Base-by-base conservation (phyloP, 805 yeast genomes). In the Maudiozyma turicensis region DNA sequence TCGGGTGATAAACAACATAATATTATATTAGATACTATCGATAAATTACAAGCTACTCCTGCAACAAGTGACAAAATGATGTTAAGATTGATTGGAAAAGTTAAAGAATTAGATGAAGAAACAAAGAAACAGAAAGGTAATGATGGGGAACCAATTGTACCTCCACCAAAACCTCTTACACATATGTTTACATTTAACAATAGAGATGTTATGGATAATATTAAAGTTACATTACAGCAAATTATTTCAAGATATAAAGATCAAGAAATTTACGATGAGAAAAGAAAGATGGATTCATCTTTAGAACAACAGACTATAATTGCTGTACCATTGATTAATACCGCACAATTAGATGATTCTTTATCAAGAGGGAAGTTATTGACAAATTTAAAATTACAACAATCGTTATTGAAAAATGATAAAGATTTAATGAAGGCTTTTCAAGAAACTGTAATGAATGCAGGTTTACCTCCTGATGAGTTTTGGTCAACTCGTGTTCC, bases 401-500 rank as follows among this genome's bases (percentile, higher is more conserved):
- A 89, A 57, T 77, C 78, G 48, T 68, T 91, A 15, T 70, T 93
- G 30, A 71, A 81, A 49, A 84, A 83, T 51, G 85, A 89, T 59
- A 77, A 82, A 45, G 69, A 69, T 8, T 71, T 93, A 48, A 79
- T 87, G 72, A 76, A 78, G 50, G 80, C 84, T 2, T 93, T 93
- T 63, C 82, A 90, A 44, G 95, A 87, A 51, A 84, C 96, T 0
- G 97, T 93, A 6, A 87, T 89, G 52, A 76, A 81, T 50, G 76
- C 77, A 47, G 84, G 86, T 14, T 68, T 91, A 43, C 82, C 87
- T 5, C 86, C 95, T 0, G 78, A 77, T 39, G 88, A 89, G 57
- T 90, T 90, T 65, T 90, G 97, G 97, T 73, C 81, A 1, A 82
- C 90, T 6, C 71, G 97, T 54, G 71, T 89, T 9, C 86, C 87